Evolutionary conservation across 2,329 filamentous ascomycete genomes (phyloP).

Genomic region (Cytospora schulzeri): DNA sequence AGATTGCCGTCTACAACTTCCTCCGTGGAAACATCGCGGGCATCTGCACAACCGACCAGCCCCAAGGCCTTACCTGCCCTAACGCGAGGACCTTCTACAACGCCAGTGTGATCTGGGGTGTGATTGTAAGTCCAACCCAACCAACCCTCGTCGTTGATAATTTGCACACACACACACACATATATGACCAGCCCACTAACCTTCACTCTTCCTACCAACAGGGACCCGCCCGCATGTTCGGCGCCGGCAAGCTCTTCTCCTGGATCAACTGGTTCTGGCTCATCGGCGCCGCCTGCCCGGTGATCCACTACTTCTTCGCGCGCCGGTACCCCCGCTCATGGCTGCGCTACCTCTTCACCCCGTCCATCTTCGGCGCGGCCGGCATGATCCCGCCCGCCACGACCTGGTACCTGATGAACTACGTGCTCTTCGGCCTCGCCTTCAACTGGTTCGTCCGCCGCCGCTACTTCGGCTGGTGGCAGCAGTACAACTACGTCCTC

Average conservation of each 20-base stretch:
- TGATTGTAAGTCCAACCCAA: slow-evolving; percentile 34
- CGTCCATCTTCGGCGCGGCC: slow-evolving; percentile 37
- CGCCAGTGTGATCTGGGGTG: slow-evolving; percentile 43
- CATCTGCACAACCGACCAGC: slow-evolving; percentile 42
- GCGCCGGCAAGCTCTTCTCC: slow-evolving; percentile 35
- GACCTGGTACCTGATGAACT: slow-evolving; percentile 44
- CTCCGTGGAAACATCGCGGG: slow-evolving; percentile 44
- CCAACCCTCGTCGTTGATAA: too few relatives aligned
- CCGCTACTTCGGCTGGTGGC: slow-evolving; percentile 54
- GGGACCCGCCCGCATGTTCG: slow-evolving; percentile 38
- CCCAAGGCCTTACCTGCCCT: slow-evolving; percentile 37
- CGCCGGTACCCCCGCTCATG: slow-evolving; percentile 30
- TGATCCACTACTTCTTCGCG: slow-evolving; percentile 32
- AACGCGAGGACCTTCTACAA: slow-evolving; percentile 40
- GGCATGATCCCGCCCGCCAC: slow-evolving; percentile 43
- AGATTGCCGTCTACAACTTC: slow-evolving; percentile 46
- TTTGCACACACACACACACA: too few relatives aligned
- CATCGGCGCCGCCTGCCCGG: slow-evolving; percentile 32
- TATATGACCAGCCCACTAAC: background rate
- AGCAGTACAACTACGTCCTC: slow-evolving; percentile 57
- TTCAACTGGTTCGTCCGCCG: slow-evolving; percentile 54
- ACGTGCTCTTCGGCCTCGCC: slow-evolving; percentile 51
- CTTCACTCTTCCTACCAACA: background rate
- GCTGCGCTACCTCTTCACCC: slow-evolving; percentile 35
- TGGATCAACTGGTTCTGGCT: slow-evolving; percentile 36